Base-by-base conservation (phyloP, 1,284 basidiomycete species). In the Earliella scabrosa region DNA sequence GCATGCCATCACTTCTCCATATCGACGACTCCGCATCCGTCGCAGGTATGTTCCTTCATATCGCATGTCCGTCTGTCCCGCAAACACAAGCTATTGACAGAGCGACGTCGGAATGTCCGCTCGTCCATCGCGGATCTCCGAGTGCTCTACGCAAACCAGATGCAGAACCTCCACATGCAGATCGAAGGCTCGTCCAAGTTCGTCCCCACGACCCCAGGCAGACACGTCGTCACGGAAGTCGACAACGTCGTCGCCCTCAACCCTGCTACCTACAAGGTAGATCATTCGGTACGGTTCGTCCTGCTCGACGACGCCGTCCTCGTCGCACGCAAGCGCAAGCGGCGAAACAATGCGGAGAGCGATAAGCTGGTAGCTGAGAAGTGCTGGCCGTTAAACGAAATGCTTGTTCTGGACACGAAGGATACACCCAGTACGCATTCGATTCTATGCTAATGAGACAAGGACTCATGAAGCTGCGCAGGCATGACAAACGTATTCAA, bases 121-220 rank as follows among this genome's bases (percentile, higher is more conserved):
- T 96, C 94, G 21, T 97, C 95, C 3, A 82, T 97, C 16, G 90
- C 93, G 16, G 96, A 99, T 72, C 84, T 99, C 29, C 91, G 95
- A 53, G 88, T 95, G 46, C 84, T 99, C 60, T 98, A 99, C 71
- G 92, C 91, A 53, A 91, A 90, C 36, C 97, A 99, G 75, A 90
- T 99, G 79, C 92, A 95, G 64, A 86, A 87, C 1, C 79, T 99
- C 0, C 97, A 97, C 76, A 79, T 92, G 5, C 89, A 90, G 48
- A 92, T 99, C 61, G 95, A 98, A 68, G 97, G 97, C n/a, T 94
- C 95, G 0, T 90, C 95, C 63, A 98, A 98, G 72, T 96, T 97
- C 69, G 87, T 96, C 1, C 95, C 96, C 0, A 88, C 92, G 7
- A 89, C 88, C 0, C 88, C 94, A 0, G 96, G 95, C 2, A 82